These are phyloP conservation scores for Gaertneriomyces sp. DNA, from an alignment of 192 early-diverging fungal genomes.

Conservation along the genomic window DNA sequence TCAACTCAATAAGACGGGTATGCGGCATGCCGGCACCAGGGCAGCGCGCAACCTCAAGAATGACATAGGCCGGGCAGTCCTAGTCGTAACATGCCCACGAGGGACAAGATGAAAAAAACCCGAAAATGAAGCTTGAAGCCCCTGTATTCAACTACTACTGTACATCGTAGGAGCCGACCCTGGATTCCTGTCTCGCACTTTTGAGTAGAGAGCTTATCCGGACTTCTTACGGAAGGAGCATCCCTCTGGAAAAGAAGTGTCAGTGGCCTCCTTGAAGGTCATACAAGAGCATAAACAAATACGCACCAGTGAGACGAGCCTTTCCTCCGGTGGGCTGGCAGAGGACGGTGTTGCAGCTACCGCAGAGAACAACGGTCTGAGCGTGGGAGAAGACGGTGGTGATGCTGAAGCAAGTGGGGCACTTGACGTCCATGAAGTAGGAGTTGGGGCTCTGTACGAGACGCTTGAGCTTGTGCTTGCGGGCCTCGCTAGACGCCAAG, in stretches of 20 bases:
- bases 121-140: too few species aligned
- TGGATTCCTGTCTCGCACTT: too few species aligned
- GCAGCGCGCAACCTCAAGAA: too few species aligned
- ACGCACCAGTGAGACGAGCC: slow-evolving; percentile 89
- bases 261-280: not conserved
- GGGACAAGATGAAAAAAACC: too few species aligned
- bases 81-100: too few species aligned
- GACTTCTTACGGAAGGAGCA: slow-evolving; percentile 82
- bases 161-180: too few species aligned
- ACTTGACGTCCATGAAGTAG: slow-evolving; percentile 99
- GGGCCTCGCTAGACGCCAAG: slow-evolving; percentile 66
- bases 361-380: slow-evolving; percentile 97
- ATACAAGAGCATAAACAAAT: not conserved
- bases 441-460: slow-evolving; percentile 95
- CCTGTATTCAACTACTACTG: too few species aligned
- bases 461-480: slow-evolving; percentile 93
- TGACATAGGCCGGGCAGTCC: too few species aligned
- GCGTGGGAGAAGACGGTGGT: slow-evolving; percentile 99
- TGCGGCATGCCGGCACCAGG: too few species aligned
- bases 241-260: slow-evolving; percentile 45
- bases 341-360: slow-evolving; percentile 92
- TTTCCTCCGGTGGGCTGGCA: slow-evolving; percentile 99
- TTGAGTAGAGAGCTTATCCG: slow-evolving; percentile 16
- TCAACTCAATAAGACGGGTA: too few species aligned
- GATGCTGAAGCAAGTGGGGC: slow-evolving; percentile 71